These are phyloP conservation scores for Petrea volubilis DNA, from an alignment of 257 asterid species.

Conservation along the genomic window DNA sequence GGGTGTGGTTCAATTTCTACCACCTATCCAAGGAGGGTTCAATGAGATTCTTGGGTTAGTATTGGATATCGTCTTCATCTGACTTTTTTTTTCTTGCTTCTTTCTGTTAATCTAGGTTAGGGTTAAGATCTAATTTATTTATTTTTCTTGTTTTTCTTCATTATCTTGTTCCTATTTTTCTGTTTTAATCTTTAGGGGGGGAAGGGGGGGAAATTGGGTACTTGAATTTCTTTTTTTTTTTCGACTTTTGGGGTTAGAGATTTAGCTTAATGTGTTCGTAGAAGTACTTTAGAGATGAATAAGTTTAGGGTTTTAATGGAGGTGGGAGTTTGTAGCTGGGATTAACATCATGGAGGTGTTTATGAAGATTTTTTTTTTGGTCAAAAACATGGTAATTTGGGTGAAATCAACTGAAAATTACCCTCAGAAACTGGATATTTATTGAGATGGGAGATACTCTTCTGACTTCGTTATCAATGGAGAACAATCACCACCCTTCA, in stretches of 20 bases:
- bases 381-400: constrained; percentile 29
- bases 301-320: constrained; percentile 43
- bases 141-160: not conserved
- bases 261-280: constrained; percentile 6
- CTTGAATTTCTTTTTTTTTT: not conserved
- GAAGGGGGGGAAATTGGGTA: not conserved
- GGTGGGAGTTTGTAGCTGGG: constrained; percentile 47
- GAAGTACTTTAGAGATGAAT: constrained; percentile 26
- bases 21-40: constrained; percentile 39
- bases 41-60: constrained; percentile 47
- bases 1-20: constrained; percentile 46
- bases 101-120: constrained; percentile 20
- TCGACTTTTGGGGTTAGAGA: not conserved
- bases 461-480: constrained; percentile 57
- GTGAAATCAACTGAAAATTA: constrained; percentile 25
- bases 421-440: constrained; percentile 13
- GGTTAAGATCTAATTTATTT: not conserved
- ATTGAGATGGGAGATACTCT: constrained; percentile 52
- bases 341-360: constrained; percentile 31
- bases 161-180: not conserved
- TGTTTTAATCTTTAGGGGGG: constrained; percentile 8
- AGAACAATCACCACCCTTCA: constrained; percentile 66
- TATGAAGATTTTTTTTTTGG: constrained; percentile 23
- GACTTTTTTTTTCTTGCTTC: constrained; percentile 14
- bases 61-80: constrained; percentile 33